These are phyloP conservation scores for Hibiscus trionum DNA, from an alignment of 345 rosid genomes.

Conservation along the genomic window DNA sequence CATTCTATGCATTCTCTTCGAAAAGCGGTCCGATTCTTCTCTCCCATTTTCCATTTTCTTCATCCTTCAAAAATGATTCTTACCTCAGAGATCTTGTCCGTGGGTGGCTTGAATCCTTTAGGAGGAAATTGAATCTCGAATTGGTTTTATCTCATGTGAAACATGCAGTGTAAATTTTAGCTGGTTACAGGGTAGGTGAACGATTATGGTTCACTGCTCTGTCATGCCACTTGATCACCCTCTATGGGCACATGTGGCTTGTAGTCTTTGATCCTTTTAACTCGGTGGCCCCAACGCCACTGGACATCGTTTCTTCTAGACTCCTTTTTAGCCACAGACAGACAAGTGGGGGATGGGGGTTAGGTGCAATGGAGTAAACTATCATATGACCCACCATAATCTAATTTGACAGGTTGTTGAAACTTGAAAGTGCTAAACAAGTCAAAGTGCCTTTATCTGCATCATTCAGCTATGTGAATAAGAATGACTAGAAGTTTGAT, in stretches of 20 bases:
- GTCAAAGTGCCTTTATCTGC: neutral
- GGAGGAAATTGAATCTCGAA: neutral
- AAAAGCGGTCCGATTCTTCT: neutral
- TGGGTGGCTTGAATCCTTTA: neutral
- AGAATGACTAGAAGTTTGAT: neutral
- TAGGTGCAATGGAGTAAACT: conserved; percentile 24
- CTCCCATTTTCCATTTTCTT: neutral
- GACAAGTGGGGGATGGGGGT: conserved; percentile 13
- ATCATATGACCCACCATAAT: conserved; percentile 21
- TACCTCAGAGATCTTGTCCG: neutral
- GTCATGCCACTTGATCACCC: conserved; percentile 13
- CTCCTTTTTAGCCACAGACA: conserved; percentile 1
- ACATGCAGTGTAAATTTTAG: conserved; percentile 4
- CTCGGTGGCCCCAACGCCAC: conserved; percentile 28
- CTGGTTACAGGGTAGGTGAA: conserved; percentile 29
- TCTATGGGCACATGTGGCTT: conserved; percentile 19
- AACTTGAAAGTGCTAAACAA: conserved; percentile 1
- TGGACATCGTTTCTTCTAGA: conserved; percentile 8
- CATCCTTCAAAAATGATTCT: neutral
- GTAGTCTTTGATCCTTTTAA: conserved; percentile 17
- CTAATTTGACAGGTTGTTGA: conserved; percentile 14
- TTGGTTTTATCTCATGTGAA: conserved; percentile 5
- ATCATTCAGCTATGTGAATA: neutral
- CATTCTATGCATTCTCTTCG: neutral
- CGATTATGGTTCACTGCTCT: conserved; percentile 17